A percentile compares a stretch with the other conserved stretches of the same genome.
phyloP scores from a whole-genome alignment of 1,284 basidiomycete species.

The Cryptococcus sp. region DNA sequence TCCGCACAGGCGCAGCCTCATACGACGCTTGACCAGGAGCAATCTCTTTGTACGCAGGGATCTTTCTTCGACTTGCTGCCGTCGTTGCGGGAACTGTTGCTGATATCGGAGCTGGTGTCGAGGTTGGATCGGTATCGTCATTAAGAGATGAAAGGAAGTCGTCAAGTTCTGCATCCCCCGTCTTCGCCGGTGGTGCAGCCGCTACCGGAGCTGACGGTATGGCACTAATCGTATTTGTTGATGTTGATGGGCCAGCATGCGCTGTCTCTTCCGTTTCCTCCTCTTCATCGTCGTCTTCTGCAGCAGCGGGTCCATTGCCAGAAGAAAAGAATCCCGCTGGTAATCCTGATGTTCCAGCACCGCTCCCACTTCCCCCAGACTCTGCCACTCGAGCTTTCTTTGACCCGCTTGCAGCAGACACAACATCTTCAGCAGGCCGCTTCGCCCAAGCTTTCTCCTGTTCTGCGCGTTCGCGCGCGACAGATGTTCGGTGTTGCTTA shows the following conservation, averaged over 20 bases:
- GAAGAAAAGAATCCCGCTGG: slow-evolving; percentile 46
- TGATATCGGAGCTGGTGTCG: not conserved
- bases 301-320: slow-evolving; percentile 18
- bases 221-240: not conserved
- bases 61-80: slow-evolving; percentile 12
- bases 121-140: slow-evolving; percentile 23
- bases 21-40: slow-evolving; percentile 46
- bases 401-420: slow-evolving; percentile 12
- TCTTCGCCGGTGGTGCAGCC: slow-evolving; percentile 12
- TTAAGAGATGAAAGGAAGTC: slow-evolving; percentile 49
- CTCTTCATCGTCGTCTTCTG: slow-evolving; percentile 14
- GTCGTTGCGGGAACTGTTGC: slow-evolving; percentile 7
- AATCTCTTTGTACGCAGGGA: slow-evolving; percentile 32
- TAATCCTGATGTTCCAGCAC: slow-evolving; percentile 13
- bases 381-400: slow-evolving; percentile 10
- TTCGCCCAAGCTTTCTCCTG: slow-evolving; percentile 31
- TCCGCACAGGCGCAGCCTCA: slow-evolving; percentile 47
- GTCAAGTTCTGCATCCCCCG: slow-evolving; percentile 51
- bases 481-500: slow-evolving; percentile 51
- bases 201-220: slow-evolving; percentile 2
- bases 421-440: slow-evolving; percentile 23
- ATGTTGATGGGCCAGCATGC: slow-evolving; percentile 6
- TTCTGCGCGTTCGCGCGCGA: slow-evolving; percentile 42
- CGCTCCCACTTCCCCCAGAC: not conserved
- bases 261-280: slow-evolving; percentile 16